Evolutionary conservation across 371 early-diverging fungal genomes (phyloP), one percentile per base, ranked within the genome.

Genomic region (Mucor mucedo): DNA sequence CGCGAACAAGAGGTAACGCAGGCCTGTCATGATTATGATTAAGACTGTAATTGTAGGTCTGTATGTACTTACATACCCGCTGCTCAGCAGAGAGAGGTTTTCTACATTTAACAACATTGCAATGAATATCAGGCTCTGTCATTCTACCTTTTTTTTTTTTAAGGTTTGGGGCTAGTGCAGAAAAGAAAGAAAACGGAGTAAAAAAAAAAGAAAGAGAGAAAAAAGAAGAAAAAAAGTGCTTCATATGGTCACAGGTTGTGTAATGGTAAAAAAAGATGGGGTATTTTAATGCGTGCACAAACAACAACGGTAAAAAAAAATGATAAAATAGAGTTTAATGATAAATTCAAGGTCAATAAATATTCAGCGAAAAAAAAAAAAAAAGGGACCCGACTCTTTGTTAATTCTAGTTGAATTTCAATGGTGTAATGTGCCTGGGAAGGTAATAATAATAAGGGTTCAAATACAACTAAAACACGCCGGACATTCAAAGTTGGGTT

Each of bases 1-100:
- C 91, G 92, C 21, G 90, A 89, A 67, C 92, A 92, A 4, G 89
- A 88, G 14, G 92, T 92, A 40, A 91, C 84, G 63, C 87, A 87
- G 27, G 88, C 92, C 78, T 84, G 53, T 41, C 21, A 21, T 21
- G 21, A 60, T 48, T 33, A 38, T 60, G n/a, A 49, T 42, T 56
- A 10, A 53, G 39, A 45, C 32, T n/a, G 47, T n/a, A 50, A 55
- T 33, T 27, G 55, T 1, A n/a, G 29, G 1, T 29, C 13, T 27
- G 5, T 35, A n/a, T 11, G 13, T 32, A 2, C 3, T 33, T 39
- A 33, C 28, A 62, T 68, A 76, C 81, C 63, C 74, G 68, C 21
- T 60, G 49, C 58, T 81, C 82, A 11, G 61, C 45, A 33, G 69
- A 60, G 6, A 84, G 60, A 3, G 72, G 55, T 29, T 77, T 82